phyloP scores from a whole-genome alignment of 2,329 filamentous ascomycete genomes.

The Pseudogymnoascus sp. region DNA sequence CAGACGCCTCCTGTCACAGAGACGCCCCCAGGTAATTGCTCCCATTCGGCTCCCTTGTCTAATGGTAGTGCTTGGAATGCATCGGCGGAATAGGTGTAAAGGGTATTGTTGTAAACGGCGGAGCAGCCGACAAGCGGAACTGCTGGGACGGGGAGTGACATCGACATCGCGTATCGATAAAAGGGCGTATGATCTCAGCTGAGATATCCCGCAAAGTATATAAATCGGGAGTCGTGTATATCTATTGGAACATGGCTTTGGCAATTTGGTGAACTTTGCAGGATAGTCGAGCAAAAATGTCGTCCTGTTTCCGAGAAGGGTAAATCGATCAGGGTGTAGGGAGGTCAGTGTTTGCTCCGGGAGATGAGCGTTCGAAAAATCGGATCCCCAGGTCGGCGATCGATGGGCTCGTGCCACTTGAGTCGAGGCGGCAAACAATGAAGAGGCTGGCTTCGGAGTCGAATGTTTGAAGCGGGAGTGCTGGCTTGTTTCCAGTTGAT shows the following conservation, averaged over 20 bases:
- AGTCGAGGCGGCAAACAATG: neutral
- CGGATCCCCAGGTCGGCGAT: neutral
- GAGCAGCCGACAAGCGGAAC: constrained; percentile 73
- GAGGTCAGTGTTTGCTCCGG: neutral
- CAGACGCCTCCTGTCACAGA: constrained; percentile 70
- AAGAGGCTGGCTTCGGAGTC: neutral
- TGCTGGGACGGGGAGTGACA: constrained; percentile 55
- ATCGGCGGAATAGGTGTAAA: constrained; percentile 72
- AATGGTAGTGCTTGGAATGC: constrained; percentile 70
- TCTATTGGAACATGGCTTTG: constrained; percentile 3
- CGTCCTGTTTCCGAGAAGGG: neutral
- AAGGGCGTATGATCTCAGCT: neutral
- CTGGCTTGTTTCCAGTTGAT: neutral
- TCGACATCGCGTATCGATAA: constrained; percentile 12
- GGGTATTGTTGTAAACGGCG: constrained; percentile 67
- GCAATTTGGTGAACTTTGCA: neutral
- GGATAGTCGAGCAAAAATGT: neutral
- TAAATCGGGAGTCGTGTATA: neutral
- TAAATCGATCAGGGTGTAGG: neutral
- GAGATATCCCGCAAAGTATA: neutral
- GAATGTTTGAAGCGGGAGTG: neutral
- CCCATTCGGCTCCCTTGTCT: constrained; percentile 64
- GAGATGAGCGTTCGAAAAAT: constrained; percentile 1
- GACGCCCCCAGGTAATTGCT: constrained; percentile 54
- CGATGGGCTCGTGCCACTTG: neutral